Evolutionary conservation across 1,284 basidiomycete species (phyloP), one percentile per base, ranked within the genome.

Genomic region (Naganishia sp.): DNA sequence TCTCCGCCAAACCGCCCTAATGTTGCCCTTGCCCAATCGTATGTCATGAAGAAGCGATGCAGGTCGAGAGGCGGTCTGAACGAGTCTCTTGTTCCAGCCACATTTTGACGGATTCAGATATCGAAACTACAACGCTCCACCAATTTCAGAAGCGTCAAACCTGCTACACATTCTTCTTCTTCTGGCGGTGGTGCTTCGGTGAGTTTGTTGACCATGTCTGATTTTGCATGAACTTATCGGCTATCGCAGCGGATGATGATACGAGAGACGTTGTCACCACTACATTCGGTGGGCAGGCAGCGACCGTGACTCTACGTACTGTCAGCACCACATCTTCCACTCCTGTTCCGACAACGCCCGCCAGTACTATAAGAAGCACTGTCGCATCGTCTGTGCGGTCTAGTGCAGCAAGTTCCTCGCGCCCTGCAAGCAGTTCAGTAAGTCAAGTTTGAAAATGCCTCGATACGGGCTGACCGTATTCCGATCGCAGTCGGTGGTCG

Each of bases 171-270:
- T 59, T 59, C 46, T 59, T 59, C 46, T 59, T 31, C 16, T 59
- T 59, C 45, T 59, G 56, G 56, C 45, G 56, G 31, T 59, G 56
- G 56, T 59, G 56, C 36, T 59, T 59, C 44, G 56, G 56, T 49
- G 36, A 36, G 56, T 59, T 6, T n/a, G 39, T n/a, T 46, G 23
- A 31, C 28, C 28, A 33, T 15, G 6, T 16, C 13, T 13, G 23
- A 28, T 23, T 33, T 16, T 16, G 25, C 36, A 39, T 33, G 28
- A 33, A 13, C 45, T 46, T 16, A 46, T 48, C 2, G 16, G 18
- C 13, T n/a, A 46, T 16, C 23, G 11, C 18, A 59, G 56, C 56
- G 10, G 56, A 59, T 16, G 56, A 59, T 39, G 56, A 59, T 21
- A 6, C 9, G 7, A 46, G 56, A 49, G 56, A 59, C 23, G 31